Evolutionary conservation across 2,329 filamentous ascomycete genomes (phyloP), one percentile per base, ranked within the genome.

Genomic region (Colletotrichum ledebouriae): DNA sequence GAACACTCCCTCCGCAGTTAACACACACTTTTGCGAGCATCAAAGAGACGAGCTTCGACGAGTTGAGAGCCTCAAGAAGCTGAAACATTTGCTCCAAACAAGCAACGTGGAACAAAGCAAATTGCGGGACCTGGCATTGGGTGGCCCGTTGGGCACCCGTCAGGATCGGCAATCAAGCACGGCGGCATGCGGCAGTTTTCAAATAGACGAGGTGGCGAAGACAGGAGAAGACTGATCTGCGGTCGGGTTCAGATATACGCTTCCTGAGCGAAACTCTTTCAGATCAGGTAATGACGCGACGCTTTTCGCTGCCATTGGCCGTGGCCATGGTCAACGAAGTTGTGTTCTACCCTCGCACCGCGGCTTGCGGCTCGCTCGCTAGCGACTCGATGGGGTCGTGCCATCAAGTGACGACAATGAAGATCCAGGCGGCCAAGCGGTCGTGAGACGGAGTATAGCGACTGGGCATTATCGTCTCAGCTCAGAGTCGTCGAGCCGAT

Each of bases 201-300:
- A 33, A 22, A 44, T 20, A 34, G 49, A 60, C 17, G 47, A 56
- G 61, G 56, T 65, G 41, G 55, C 42, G 42, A 68, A 20, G 34
- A 50, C 25, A 49, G 29, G 25, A 55, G 46, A 15, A 22, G 29
- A 12, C 17, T n/a, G 59, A 39, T 63, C 50, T 42, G 59, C 50
- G 52, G 20, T 29, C 29, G 15, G 49, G 33, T 12, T 52, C 13
- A 5, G 10, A 34, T 25, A 33, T 11, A 13, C 15, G 25, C 25
- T 39, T 39, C 34, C 34, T 39, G 15, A 11, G 33, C 9, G 20
- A 11, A 22, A 15, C 41, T 29, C 7, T 20, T 42, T 25, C 37
- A 11, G 13, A 4, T 59, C 44, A 17, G 37, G 17, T 22, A 44
- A 15, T 20, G 7, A 57, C 44, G 20, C 33, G 41, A 39, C 15